Conservation (phyloP, 306 rosid genomes). For the Inga leiocalycina region DNA sequence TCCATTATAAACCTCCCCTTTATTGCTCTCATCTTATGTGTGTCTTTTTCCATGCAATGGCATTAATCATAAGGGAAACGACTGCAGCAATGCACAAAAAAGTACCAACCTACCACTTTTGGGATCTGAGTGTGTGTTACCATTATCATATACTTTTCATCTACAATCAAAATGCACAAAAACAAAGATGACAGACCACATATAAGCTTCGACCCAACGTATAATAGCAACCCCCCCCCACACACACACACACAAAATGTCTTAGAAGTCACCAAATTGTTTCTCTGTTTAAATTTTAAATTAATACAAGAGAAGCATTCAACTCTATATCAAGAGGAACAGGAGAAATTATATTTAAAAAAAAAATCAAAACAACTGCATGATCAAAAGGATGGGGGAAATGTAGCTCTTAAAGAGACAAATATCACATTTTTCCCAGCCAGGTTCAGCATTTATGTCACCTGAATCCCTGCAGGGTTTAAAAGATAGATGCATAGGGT, state of each 20-base stretch:
- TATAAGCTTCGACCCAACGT: neutral
- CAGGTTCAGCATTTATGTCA: neutral
- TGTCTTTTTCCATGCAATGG: neutral
- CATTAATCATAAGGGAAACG: neutral
- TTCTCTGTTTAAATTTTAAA: neutral
- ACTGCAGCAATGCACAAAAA: neutral
- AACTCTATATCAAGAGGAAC: constrained; percentile 1
- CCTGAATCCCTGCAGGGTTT: neutral
- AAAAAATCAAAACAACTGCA: neutral
- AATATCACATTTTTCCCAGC: neutral
- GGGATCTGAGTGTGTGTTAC: neutral
- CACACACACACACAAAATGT: no score
- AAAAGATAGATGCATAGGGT: constrained; percentile 8
- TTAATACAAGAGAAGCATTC: neutral
- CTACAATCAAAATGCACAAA: neutral
- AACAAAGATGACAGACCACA: neutral
- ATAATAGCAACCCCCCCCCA: neutral
- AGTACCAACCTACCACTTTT: neutral
- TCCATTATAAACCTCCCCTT: constrained; percentile 2
- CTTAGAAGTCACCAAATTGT: neutral
- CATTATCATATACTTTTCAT: neutral
- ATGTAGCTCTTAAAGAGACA: neutral
- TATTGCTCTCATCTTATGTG: neutral
- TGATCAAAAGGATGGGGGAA: neutral
- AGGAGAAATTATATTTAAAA: neutral